These are phyloP conservation scores for Solanum tarapatanum DNA, from an alignment of 257 asterid genomes.

Conservation along the genomic window DNA sequence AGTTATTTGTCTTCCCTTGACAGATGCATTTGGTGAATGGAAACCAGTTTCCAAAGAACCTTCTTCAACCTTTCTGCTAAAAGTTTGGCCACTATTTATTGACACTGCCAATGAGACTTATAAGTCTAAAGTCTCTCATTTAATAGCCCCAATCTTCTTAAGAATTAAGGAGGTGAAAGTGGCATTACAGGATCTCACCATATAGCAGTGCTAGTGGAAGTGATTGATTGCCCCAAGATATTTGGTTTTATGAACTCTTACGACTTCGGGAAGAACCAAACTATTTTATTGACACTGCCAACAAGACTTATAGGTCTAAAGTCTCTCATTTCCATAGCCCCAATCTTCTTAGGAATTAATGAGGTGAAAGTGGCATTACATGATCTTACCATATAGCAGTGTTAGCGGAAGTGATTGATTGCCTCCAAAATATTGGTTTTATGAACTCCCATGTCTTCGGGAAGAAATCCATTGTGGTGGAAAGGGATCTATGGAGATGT, in stretches of 20 bases:
- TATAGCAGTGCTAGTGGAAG: neutral
- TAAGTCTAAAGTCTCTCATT: neutral
- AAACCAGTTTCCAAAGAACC: neutral
- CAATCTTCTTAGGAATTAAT: neutral
- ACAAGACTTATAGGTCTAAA: neutral
- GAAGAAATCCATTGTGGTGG: neutral
- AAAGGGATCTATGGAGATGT: too few relatives aligned
- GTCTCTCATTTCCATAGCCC: neutral
- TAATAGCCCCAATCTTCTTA: neutral
- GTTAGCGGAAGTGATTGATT: neutral
- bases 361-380: neutral
- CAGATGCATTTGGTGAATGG: neutral
- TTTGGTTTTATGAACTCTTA: neutral
- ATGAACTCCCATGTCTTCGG: neutral
- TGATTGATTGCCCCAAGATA: neutral
- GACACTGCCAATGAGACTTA: neutral
- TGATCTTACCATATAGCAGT: neutral
- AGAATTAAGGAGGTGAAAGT: neutral
- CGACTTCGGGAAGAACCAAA: neutral
- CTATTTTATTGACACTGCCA: neutral
- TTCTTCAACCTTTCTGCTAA: neutral
- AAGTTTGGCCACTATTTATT: neutral
- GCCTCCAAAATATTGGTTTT: neutral
- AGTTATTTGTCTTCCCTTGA: neutral
- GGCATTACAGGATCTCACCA: neutral